These are phyloP conservation scores for Apiospora pterosperma DNA, from an alignment of 2,329 filamentous ascomycete genomes.

Conservation along the genomic window DNA sequence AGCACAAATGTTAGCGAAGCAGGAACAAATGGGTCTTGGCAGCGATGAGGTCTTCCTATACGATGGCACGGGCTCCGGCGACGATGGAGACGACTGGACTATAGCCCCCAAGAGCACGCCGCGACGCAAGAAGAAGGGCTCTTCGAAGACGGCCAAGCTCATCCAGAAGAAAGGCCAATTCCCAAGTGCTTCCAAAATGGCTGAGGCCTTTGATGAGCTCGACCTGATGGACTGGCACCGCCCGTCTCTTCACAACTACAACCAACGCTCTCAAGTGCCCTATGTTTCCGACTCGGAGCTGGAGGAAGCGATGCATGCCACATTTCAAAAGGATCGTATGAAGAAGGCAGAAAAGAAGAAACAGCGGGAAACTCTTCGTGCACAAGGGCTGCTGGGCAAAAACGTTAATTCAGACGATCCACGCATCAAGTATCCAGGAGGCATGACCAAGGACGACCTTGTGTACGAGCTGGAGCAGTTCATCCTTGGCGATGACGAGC, in stretches of 20 bases:
- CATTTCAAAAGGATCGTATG: constrained; percentile 65
- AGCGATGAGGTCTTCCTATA: constrained; percentile 57
- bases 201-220: constrained; percentile 61
- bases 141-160: constrained; percentile 19
- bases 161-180: constrained; percentile 28
- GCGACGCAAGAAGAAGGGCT: constrained; percentile 25
- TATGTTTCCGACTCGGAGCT: constrained; percentile 66
- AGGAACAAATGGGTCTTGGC: constrained; percentile 60
- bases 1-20: constrained; percentile 57
- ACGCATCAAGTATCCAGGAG: constrained; percentile 67
- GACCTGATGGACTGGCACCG: constrained; percentile 83
- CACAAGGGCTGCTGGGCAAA: constrained; percentile 62
- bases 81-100: constrained; percentile 24
- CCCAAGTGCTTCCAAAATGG: constrained; percentile 37
- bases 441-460: constrained; percentile 69
- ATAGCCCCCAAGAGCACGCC: constrained; percentile 17
- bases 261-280: constrained; percentile 44
- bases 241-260: constrained; percentile 60
- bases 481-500: constrained; percentile 58
- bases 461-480: constrained; percentile 71
- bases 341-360: constrained; percentile 70
- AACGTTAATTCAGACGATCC: constrained; percentile 55
- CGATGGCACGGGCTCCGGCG: constrained; percentile 41
- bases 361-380: constrained; percentile 65
- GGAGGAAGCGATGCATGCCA: constrained; percentile 52